A percentile compares a stretch with the other conserved stretches of the same genome.
phyloP scores from a whole-genome alignment of 495 filamentous ascomycete species.

The Talaromyces trachyspermus region DNA sequence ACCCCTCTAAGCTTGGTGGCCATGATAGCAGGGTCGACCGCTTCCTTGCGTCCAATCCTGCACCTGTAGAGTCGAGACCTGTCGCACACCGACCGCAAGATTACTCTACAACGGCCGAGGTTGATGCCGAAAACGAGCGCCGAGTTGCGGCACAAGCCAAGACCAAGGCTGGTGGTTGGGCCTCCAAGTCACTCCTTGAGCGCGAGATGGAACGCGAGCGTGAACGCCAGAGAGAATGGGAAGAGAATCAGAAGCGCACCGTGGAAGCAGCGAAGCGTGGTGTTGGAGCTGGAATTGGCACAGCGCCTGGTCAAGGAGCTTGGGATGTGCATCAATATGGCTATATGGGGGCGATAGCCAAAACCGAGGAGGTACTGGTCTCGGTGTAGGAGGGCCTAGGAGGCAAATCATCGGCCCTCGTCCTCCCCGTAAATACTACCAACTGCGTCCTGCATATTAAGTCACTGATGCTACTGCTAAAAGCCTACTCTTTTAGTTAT shows the following conservation, averaged over 20 bases:
- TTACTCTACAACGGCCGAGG: slow-evolving; percentile 58
- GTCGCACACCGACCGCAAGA: slow-evolving; percentile 37
- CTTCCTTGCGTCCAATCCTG: slow-evolving; percentile 45
- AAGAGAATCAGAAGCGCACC: slow-evolving; percentile 75
- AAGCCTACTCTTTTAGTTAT: slow-evolving; percentile 1
- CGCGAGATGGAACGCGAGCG: slow-evolving; percentile 95
- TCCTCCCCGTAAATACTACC: slow-evolving; percentile 48
- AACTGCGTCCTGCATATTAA: too few relatives aligned
- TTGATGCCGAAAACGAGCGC: slow-evolving; percentile 61
- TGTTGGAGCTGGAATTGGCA: slow-evolving; percentile 36
- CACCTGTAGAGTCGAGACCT: slow-evolving; percentile 30
- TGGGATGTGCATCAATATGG: slow-evolving; percentile 92
- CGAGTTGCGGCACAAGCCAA: slow-evolving; percentile 55
- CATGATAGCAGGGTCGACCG: slow-evolving; percentile 34
- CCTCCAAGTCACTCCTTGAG: slow-evolving; percentile 76
- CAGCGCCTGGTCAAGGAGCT: slow-evolving; percentile 48
- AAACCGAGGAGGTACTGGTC: slow-evolving; percentile 62
- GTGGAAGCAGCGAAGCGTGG: slow-evolving; percentile 45
- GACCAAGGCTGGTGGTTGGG: slow-evolving; percentile 69
- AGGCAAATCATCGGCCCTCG: slow-evolving; percentile 78
- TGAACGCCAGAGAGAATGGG: slow-evolving; percentile 90
- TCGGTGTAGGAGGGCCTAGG: slow-evolving; percentile 59
- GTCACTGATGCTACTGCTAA: too few relatives aligned
- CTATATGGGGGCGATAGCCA: slow-evolving; percentile 79
- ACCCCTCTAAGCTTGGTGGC: slow-evolving; percentile 33